Conservation (phyloP, 2,329 filamentous ascomycete genomes). For the Colletotrichum noveboracense region DNA sequence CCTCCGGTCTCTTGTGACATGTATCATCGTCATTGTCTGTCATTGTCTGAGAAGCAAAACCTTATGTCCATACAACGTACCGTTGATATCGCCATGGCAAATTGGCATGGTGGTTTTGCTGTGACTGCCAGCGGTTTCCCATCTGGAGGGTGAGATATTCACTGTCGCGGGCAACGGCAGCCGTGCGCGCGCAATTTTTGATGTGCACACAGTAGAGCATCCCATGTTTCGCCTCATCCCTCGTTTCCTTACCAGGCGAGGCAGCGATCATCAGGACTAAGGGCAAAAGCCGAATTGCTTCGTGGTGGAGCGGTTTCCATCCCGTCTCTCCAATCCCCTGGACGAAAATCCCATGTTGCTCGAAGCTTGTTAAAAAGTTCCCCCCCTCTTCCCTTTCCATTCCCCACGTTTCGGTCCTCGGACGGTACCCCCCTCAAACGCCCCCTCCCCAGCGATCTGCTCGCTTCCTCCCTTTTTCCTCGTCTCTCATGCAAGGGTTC, state of each 20-base stretch:
- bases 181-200: neutral
- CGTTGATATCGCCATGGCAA: neutral
- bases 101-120: neutral
- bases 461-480: neutral
- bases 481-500: neutral
- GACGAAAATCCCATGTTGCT: neutral
- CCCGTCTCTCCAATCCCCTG: conserved; percentile 2
- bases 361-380: neutral
- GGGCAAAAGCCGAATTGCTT: neutral
- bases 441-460: neutral
- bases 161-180: neutral
- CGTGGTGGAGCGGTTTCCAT: neutral
- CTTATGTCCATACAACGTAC: neutral
- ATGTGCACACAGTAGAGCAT: neutral
- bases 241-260: neutral
- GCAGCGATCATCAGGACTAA: neutral
- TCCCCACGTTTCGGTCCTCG: neutral
- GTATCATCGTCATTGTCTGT: neutral
- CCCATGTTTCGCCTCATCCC: neutral
- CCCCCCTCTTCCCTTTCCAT: neutral
- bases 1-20: neutral
- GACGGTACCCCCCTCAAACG: neutral
- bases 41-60: neutral
- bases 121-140: neutral
- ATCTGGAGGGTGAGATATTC: neutral